These are phyloP conservation scores for Arthrobotrys conoides DNA, from an alignment of 2,329 filamentous ascomycete species.

Conservation along the genomic window DNA sequence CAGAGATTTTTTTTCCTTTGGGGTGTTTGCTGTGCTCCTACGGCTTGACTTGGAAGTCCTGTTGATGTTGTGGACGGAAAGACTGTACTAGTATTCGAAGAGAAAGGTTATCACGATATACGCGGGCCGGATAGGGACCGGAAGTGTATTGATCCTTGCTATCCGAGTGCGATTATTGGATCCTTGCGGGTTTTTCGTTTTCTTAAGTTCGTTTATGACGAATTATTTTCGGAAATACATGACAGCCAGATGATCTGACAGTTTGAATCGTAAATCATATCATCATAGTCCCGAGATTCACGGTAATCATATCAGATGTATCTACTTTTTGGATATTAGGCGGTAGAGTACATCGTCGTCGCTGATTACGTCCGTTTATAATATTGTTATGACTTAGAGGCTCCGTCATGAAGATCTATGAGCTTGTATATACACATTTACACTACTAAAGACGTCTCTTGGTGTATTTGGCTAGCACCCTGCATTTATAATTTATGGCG, in stretches of 20 bases:
- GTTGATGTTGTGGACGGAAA: neutral
- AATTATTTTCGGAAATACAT: neutral
- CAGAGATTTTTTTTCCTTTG: constrained; percentile 42
- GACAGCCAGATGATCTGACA: constrained; percentile 6
- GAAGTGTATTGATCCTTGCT: neutral
- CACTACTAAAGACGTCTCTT: neutral
- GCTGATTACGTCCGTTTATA: too few relatives aligned
- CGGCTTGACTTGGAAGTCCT: constrained; percentile 23
- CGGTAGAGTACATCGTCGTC: too few relatives aligned
- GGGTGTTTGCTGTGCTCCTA: constrained; percentile 34
- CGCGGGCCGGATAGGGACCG: constrained; percentile 15
- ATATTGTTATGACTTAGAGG: constrained; percentile 12
- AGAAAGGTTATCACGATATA: constrained; percentile 29
- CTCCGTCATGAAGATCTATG: constrained; percentile 28
- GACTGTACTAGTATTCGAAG: neutral
- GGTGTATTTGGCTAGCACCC: neutral
- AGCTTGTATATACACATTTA: neutral
- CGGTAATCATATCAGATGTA: neutral
- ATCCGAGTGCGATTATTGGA: neutral
- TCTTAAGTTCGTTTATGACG: neutral
- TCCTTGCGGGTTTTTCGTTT: neutral
- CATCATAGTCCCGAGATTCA: neutral
- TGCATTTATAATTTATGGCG: neutral
- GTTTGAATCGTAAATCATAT: constrained; percentile 1
- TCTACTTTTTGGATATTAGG: too few relatives aligned